These are phyloP conservation scores for Lactuca sativa DNA, from an alignment of 129 eudicot genomes.

Conservation along the genomic window DNA sequence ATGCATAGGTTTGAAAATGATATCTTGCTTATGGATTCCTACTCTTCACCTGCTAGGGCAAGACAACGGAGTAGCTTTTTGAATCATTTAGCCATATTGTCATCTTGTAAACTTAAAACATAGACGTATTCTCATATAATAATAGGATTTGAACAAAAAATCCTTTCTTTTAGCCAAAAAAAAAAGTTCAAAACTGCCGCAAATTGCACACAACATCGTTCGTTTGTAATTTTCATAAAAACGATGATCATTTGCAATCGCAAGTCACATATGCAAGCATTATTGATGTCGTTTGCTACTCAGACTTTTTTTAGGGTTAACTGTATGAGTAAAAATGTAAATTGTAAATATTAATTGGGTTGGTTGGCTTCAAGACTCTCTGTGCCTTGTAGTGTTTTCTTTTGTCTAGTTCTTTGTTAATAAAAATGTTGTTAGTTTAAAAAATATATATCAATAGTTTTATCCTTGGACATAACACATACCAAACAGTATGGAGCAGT, in stretches of 20 bases:
- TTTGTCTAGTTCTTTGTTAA: too few species aligned
- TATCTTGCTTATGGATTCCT: background rate
- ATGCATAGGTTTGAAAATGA: background rate
- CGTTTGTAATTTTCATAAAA: background rate
- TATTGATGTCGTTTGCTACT: background rate
- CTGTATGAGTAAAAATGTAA: too few species aligned
- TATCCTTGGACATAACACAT: background rate
- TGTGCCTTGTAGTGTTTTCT: too few species aligned
- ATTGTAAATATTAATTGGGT: too few species aligned
- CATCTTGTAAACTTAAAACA: background rate
- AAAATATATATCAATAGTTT: background rate
- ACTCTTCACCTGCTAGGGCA: background rate
- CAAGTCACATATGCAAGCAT: background rate
- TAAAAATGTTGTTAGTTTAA: too few species aligned
- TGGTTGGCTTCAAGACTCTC: too few species aligned
- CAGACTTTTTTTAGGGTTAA: too few species aligned
- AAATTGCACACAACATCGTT: background rate
- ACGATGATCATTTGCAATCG: background rate
- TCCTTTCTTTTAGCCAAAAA: background rate
- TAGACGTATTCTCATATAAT: background rate
- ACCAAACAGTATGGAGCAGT: background rate
- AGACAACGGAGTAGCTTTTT: background rate
- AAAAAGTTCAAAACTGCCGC: background rate
- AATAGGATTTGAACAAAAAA: background rate
- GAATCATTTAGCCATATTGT: background rate